Base-by-base conservation (phyloP, 2,329 filamentous ascomycete species). In the Cladophialophora immunda region DNA sequence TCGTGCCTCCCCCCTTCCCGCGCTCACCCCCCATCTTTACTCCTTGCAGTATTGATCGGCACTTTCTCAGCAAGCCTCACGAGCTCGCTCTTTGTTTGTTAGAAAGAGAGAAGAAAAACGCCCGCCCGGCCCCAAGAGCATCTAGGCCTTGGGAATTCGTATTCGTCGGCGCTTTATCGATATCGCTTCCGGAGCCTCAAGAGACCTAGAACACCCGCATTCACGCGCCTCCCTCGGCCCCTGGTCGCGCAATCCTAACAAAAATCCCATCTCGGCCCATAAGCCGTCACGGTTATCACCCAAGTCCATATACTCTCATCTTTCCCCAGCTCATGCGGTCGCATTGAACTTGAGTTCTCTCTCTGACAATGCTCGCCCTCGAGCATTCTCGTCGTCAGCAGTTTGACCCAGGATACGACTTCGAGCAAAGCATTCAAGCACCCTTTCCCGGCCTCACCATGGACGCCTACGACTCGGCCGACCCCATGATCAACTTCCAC, bases 11-110 rank as follows among this genome's bases (percentile, higher is more conserved):
- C 29, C 47, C 38, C 65, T 58, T 67, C 50, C 38, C 47, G 36
- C 56, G 9, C 17, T 17, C 38, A 17, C 4, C 32, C 29, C 29
- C 56, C 56, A 54, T 45, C 58, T 34, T 65, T 60, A 55, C 68
- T 52, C 15, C 32, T 64, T 66, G 17, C 59, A 57, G 70, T 66
- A 72, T 55, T 71, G 68, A 70, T 71, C 71, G 61, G 52, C 71
- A 62, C n/a, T 50, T 55, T 32, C 58, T 67, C 70, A 69, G 71
- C 71, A 68, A 73, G 70, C 71, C 70, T 71, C 65, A 55, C 45
- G 25, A 55, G 13, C 58, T 62, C 58, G 32, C 57, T 50, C 45
- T 50, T 50, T 50, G 45, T 50, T 50, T 50, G 45, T 50, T 19
- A 50, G 45, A 50, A 50, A 47, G n/a, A 50, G 45, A 50, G 45